Base-by-base conservation (phyloP, 306 rosid species). In the Urtica urens region DNA sequence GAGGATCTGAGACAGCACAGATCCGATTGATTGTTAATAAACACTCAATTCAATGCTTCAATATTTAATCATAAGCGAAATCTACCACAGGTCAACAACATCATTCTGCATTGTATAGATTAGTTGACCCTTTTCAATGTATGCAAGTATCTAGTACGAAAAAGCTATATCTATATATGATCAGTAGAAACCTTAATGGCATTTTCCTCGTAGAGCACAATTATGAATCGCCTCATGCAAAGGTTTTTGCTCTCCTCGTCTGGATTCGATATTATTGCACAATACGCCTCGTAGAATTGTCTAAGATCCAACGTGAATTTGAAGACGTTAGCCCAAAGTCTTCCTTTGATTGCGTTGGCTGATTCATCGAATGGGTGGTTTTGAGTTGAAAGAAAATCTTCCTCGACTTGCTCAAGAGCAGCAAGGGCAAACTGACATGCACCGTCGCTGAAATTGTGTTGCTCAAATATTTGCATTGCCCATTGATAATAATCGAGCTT, bases 341-440 rank as follows among this genome's bases (percentile, higher is more conserved):
- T 74, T 51, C 97, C 97, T 72, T 75, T 86, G 55, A 74, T 72
- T 56, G 76, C 67, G 34, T 71, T 53, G 52, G 73, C 68, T 50
- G 95, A 72, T 77, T 81, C 93, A 43, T 68, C 65, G 6, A 48
- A 65, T 40, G 69, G 65, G 62, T 69, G 38, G 38, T 43, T n/a
- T 30, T 69, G 72, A 55, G 57, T 81, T 57, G 48, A 43, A 39
- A 28, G 29, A 12, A 57, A 59, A 58, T 82, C 86, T 66, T 90
- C 97, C 57, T 84, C 97, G 57, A 81, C 95, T 71, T 76, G 90
- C 80, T 84, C 97, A 23, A 90, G 97, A 22, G 97, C 95, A 58
- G 97, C 93, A 57, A 84, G 97, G 54, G 90, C 97, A 74, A 90
- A 90, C 75, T 84, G 83, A 74, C 72, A 79, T 66, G 93, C 93